Percentiles rank a stretch among this genome's conserved stretches.
These are phyloP conservation scores for Penicillium desertorum DNA, from an alignment of 495 filamentous ascomycete genomes.

Conservation along the genomic window DNA sequence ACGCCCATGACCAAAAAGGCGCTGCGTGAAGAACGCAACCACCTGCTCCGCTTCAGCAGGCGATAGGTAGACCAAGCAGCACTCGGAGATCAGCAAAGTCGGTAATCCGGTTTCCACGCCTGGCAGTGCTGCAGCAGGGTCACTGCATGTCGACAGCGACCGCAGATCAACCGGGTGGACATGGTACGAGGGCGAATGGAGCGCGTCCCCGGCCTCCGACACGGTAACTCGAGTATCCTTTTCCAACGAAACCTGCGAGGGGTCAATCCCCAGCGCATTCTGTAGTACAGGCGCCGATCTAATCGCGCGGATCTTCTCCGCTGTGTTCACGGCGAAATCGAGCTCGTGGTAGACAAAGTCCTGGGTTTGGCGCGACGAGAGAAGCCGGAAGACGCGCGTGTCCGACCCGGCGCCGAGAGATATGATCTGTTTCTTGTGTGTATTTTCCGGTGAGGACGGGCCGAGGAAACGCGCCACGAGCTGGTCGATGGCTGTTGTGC, in stretches of 20 bases:
- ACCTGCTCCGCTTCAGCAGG: constrained; percentile 59
- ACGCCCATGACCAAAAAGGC: constrained; percentile 40
- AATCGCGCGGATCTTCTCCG: constrained; percentile 60
- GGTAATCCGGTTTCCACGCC: constrained; percentile 58
- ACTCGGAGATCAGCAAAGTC: constrained; percentile 87
- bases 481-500: constrained; percentile 81
- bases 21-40: constrained; percentile 62
- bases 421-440: constrained; percentile 71
- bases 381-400: constrained; percentile 73
- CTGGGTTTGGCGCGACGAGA: constrained; percentile 42
- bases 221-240: constrained; percentile 28
- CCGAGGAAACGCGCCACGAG: constrained; percentile 72
- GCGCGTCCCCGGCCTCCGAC: constrained; percentile 38
- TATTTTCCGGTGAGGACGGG: constrained; percentile 18
- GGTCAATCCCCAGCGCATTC: constrained; percentile 29
- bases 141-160: constrained; percentile 39
- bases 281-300: constrained; percentile 41
- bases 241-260: constrained; percentile 6
- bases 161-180: constrained; percentile 84
- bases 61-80: constrained; percentile 86
- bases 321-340: constrained; percentile 77
- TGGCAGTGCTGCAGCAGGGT: constrained; percentile 25
- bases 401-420: constrained; percentile 94
- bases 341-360: constrained; percentile 83
- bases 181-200: constrained; percentile 57